A percentile compares a stretch with the other conserved stretches of the same genome.
These are phyloP conservation scores for Peronosclerospora sorghi DNA, from an alignment of 352 stramenopile species.

Conservation along the genomic window DNA sequence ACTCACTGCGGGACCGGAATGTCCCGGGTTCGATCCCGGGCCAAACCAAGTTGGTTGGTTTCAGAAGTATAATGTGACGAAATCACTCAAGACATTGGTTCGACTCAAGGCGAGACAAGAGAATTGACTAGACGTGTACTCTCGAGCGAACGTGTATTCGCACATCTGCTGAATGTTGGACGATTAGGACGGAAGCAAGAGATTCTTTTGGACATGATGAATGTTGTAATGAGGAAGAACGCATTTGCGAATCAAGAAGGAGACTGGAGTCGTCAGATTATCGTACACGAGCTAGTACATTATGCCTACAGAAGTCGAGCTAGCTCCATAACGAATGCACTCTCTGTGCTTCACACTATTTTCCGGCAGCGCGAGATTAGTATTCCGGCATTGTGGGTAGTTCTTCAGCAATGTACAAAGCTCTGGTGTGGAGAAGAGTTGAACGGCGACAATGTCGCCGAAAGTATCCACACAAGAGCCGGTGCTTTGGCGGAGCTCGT, in stretches of 20 bases:
- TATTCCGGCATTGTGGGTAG: constrained; percentile 23
- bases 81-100: no score
- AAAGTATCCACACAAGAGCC: constrained; percentile 18
- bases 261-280: constrained; percentile 33
- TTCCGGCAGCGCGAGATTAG: constrained; percentile 5
- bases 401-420: constrained; percentile 47
- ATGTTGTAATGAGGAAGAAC: constrained; percentile 16
- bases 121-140: constrained; percentile 33
- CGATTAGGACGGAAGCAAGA: constrained; percentile 16
- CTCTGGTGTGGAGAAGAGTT: constrained; percentile 46
- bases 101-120: constrained; percentile 13
- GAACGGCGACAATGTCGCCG: no score
- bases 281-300: constrained; percentile 33
- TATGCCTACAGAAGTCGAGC: constrained; percentile 25
- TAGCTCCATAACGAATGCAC: constrained; percentile 12
- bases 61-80: no score
- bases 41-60: no score
- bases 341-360: constrained; percentile 27
- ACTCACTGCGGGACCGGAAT: no score
- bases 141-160: constrained; percentile 24
- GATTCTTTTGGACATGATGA: constrained; percentile 30
- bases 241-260: constrained; percentile 4
- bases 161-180: constrained; percentile 17
- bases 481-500: constrained; percentile 37
- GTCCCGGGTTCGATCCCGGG: no score